Conservation (phyloP, 768 basidiomycete genomes). For the Tephrocybe sp. region DNA sequence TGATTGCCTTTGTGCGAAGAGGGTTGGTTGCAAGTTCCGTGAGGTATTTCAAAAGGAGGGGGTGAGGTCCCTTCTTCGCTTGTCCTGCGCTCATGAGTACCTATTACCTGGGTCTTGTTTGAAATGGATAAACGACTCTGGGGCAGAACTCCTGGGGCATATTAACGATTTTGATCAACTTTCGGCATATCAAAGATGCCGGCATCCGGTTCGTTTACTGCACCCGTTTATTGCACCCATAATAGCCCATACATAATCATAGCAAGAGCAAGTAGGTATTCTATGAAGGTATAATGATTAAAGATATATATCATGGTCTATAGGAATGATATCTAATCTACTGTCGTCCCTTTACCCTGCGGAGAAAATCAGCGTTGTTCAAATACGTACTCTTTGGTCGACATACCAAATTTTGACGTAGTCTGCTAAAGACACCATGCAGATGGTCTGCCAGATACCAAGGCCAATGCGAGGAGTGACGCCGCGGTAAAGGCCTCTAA, state of each 20-base stretch:
- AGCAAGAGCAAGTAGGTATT: constrained; percentile 3
- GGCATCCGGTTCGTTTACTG: constrained; percentile 7
- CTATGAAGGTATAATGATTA: constrained; percentile 22
- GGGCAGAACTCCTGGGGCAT: constrained; percentile 4
- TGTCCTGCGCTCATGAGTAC: constrained; percentile 39
- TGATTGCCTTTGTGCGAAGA: constrained; percentile 78
- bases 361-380: constrained; percentile 15
- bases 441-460: constrained; percentile 96
- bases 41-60: constrained; percentile 72
- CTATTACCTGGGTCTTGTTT: constrained; percentile 8
- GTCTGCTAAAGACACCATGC: constrained; percentile 99
- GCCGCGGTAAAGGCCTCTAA: constrained; percentile 96
- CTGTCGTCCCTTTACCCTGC: constrained; percentile 54
- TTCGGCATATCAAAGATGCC: too few relatives aligned
- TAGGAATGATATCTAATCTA: constrained; percentile 11
- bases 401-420: constrained; percentile 86
- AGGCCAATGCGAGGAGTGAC: constrained; percentile 96
- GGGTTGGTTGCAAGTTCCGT: constrained; percentile 66
- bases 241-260: not conserved
- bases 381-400: not conserved
- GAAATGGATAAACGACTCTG: constrained; percentile 5
- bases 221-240: not conserved
- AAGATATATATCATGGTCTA: constrained; percentile 13
- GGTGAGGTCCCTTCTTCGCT: constrained; percentile 28
- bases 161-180: too few relatives aligned